These are phyloP conservation scores for Coleophoma eucalyptorum DNA, from an alignment of 2,329 filamentous ascomycete species.

Conservation along the genomic window DNA sequence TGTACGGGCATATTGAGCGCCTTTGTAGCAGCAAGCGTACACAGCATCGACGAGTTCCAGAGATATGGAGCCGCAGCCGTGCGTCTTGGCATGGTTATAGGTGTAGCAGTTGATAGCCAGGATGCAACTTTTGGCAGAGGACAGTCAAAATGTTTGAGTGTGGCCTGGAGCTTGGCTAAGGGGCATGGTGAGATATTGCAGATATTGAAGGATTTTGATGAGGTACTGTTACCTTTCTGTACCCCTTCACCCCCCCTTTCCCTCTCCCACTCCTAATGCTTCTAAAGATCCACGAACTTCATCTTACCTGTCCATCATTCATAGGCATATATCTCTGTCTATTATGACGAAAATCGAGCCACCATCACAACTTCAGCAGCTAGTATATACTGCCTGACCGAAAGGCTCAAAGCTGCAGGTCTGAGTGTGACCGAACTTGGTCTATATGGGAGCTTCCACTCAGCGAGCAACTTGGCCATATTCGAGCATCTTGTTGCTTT, in stretches of 20 bases:
- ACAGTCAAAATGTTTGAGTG: slow-evolving; percentile 20
- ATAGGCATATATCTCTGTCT: slow-evolving; percentile 33
- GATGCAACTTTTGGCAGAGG: slow-evolving; percentile 20
- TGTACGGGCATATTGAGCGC: slow-evolving; percentile 37
- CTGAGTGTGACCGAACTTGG: slow-evolving; percentile 25
- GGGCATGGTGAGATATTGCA: slow-evolving; percentile 10
- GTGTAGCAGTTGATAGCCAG: slow-evolving; percentile 31
- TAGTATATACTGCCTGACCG: neutral
- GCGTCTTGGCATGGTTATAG: slow-evolving; percentile 34
- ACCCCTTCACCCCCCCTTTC: neutral
- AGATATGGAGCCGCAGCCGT: slow-evolving; percentile 32
- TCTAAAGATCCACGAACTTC: too few species aligned
- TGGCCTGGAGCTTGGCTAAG: slow-evolving; percentile 16
- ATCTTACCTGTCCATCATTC: neutral
- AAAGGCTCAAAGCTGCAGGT: slow-evolving; percentile 21
- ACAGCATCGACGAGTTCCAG: slow-evolving; percentile 23
- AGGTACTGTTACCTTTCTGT: slow-evolving; percentile 3
- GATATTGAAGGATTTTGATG: slow-evolving; percentile 14
- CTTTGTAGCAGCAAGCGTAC: slow-evolving; percentile 29
- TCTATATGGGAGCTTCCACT: slow-evolving; percentile 30
- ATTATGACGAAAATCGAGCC: slow-evolving; percentile 31
- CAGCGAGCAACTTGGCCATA: slow-evolving; percentile 7
- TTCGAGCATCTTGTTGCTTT: slow-evolving; percentile 19
- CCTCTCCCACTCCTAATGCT: too few species aligned
- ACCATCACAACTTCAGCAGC: slow-evolving; percentile 30